Conservation (phyloP, 1,284 basidiomycete species). For the Vanrija humicola region DNA sequence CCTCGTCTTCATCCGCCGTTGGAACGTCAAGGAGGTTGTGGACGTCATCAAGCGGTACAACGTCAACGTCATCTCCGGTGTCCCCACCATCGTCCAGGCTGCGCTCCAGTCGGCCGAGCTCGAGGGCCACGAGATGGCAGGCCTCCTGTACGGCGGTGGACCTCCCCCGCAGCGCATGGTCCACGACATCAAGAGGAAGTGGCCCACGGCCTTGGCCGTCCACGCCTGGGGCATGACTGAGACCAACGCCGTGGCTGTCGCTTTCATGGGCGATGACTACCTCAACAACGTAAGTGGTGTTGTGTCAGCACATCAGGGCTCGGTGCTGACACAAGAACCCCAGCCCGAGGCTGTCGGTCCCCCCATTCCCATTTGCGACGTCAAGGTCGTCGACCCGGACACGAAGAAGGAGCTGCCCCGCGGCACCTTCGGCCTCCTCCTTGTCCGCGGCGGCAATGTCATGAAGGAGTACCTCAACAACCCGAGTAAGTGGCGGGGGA, state of each 20-base stretch:
- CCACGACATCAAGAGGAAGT: slow-evolving; percentile 21
- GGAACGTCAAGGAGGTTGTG: slow-evolving; percentile 35
- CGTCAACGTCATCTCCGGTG: slow-evolving; percentile 36
- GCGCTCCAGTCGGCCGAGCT: slow-evolving; percentile 27
- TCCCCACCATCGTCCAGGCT: slow-evolving; percentile 31
- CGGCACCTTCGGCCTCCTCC: slow-evolving; percentile 30
- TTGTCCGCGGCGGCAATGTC: slow-evolving; percentile 36
- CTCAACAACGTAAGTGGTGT: slow-evolving; percentile 11
- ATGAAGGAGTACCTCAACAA: slow-evolving; percentile 38
- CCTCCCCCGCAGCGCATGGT: slow-evolving; percentile 32
- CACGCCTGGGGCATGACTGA: slow-evolving; percentile 45
- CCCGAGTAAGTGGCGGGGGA: not conserved
- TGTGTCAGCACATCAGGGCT: not conserved
- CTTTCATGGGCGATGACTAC: slow-evolving; percentile 38
- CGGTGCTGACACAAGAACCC: no score
- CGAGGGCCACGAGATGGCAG: slow-evolving; percentile 23
- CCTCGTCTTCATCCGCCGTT: slow-evolving; percentile 36
- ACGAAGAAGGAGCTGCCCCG: slow-evolving; percentile 19
- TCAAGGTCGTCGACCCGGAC: slow-evolving; percentile 36
- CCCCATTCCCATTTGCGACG: slow-evolving; percentile 33
- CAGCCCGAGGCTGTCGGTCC: slow-evolving; percentile 17
- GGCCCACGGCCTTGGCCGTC: slow-evolving; percentile 27
- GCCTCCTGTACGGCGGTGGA: slow-evolving; percentile 39
- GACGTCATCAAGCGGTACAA: slow-evolving; percentile 27
- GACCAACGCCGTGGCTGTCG: slow-evolving; percentile 39